These are phyloP conservation scores for Mucor lusitanicus DNA, from an alignment of 371 early-diverging fungal genomes.

Conservation along the genomic window DNA sequence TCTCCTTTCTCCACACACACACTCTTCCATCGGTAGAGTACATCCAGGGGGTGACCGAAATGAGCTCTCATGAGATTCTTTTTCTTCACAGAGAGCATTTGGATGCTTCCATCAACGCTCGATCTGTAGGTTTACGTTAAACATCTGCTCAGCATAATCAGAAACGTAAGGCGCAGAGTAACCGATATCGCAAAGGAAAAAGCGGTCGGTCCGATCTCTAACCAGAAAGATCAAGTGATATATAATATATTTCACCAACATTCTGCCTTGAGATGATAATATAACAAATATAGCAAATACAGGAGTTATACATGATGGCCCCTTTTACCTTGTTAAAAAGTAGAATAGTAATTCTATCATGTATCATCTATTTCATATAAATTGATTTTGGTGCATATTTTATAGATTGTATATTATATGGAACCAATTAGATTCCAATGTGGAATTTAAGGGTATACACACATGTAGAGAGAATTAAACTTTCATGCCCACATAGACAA, in stretches of 20 bases:
- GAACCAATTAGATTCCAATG: not conserved
- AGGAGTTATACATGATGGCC: not conserved
- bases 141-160: no score
- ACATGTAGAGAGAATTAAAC: not conserved
- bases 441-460: slow-evolving; percentile 1
- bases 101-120: no score
- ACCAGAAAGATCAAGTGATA: slow-evolving; percentile 6
- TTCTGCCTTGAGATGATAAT: slow-evolving; percentile 1
- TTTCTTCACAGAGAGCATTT: not conserved
- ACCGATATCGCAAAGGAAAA: not conserved
- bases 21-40: not conserved
- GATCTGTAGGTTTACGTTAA: no score
- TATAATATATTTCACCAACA: not conserved
- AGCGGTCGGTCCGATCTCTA: slow-evolving; percentile 3
- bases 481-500: not conserved
- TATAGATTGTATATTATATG: not conserved
- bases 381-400: not conserved
- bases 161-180: not conserved
- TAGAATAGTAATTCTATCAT: not conserved
- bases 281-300: not conserved
- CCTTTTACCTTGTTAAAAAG: not conserved
- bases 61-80: not conserved
- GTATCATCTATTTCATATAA: not conserved
- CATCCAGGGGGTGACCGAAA: not conserved
- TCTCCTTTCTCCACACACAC: not conserved